These are phyloP conservation scores for Peterozyma xylosa DNA, from an alignment of 805 yeast genomes.

Conservation along the genomic window DNA sequence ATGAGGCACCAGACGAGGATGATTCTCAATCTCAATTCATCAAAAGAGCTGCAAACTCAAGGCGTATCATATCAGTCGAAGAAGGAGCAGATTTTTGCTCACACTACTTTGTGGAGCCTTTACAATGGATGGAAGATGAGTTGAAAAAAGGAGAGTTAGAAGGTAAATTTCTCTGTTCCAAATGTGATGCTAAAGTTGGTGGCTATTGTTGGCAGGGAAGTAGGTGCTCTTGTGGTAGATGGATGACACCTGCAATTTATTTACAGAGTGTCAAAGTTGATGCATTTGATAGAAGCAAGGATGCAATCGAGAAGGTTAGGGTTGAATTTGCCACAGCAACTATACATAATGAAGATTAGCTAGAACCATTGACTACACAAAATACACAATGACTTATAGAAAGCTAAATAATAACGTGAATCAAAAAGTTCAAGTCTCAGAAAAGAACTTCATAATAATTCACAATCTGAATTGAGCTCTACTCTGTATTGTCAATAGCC, in stretches of 20 bases:
- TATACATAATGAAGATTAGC: not conserved
- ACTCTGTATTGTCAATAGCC: not conserved
- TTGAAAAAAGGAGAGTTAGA: conserved; percentile 69
- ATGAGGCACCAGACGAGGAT: conserved; percentile 57
- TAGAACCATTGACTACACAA: not conserved
- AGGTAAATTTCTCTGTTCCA: conserved; percentile 82
- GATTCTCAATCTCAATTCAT: conserved; percentile 62
- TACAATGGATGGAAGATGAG: conserved; percentile 86
- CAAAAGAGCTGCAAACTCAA: conserved; percentile 54
- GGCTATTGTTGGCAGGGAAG: conserved; percentile 94
- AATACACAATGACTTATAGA: no score
- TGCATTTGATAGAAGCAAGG: conserved; percentile 27
- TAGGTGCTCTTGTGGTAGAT: conserved; percentile 87
- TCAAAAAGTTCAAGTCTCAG: no score
- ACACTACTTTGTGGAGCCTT: conserved; percentile 82
- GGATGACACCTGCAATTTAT: conserved; percentile 92
- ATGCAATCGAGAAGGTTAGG: conserved; percentile 8
- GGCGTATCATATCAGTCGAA: conserved; percentile 49
- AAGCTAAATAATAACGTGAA: no score
- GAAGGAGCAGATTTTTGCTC: conserved; percentile 62
- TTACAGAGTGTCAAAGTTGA: conserved; percentile 79
- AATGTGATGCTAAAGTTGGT: conserved; percentile 80
- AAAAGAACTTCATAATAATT: conserved; percentile 1
- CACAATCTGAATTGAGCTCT: not conserved
- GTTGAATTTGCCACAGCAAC: not conserved